Evolutionary conservation across 2,329 filamentous ascomycete genomes (phyloP), one percentile per base, ranked within the genome.

Genomic region (Venturia aucupariae): DNA sequence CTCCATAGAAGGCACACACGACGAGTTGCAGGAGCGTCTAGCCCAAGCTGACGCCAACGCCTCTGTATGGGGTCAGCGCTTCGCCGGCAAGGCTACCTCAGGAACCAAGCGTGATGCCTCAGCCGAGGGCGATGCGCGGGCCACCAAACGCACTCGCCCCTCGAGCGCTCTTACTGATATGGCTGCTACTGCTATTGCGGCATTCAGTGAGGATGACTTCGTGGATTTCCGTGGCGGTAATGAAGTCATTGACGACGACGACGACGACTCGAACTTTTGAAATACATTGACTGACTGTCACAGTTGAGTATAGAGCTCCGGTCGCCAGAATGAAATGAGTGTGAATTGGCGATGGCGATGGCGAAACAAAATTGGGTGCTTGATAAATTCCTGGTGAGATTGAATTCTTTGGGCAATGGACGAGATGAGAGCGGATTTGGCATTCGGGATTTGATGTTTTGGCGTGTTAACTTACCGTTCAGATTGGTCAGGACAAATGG

Each of bases 1-100:
- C 24, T 44, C 41, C 39, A 51, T 32, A 10, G 60, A 62, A 51
- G 60, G 41, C 27, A 38, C 32, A 19, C 39, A 32, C 11, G 42
- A 46, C 17, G 60, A 46, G 27, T 19, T 62, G 4, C 38, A 42
- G 15, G 42, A 32, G 10, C 60, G 60, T 24, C 19, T 62, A 13
- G 60, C 27, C 8, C 41, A 46, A 51, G 44, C n/a, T 32, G 60
- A 62, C 17, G 39, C 32, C 24, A 38, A 41, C 41, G n/a, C 48
- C 32, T 48, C 41, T 62, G 39, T 38, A 19, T 62, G 60, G 60
- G 60, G 60, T n/a, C 39, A 51, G 60, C 41, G 42, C 2, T 44
- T 42, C 22, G 39, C 41, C 4, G 44, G 41, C 42, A 44, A 62
- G 30, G 10, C 60, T 46, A 19, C 10, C n/a, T 42, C 32, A 11